phyloP scores from a whole-genome alignment of 805 yeast genomes.

The Ogataea kodamae region DNA sequence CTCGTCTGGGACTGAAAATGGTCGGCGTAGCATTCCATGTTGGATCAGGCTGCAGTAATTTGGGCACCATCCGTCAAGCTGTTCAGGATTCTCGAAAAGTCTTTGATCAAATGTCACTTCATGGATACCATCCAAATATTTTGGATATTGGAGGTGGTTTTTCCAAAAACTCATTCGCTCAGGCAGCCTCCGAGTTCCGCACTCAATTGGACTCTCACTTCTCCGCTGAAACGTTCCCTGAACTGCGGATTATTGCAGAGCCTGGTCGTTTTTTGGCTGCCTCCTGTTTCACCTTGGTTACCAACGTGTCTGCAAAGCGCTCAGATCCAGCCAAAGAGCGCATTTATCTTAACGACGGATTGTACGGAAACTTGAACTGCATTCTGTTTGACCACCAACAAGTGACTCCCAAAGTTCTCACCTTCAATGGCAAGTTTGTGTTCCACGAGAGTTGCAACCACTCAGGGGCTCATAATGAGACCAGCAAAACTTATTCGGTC shows the following conservation, averaged over 20 bases:
- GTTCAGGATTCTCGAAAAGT: slow-evolving; percentile 64
- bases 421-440: slow-evolving; percentile 43
- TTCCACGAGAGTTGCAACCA: slow-evolving; percentile 23
- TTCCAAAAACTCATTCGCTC: slow-evolving; percentile 53
- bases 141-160: slow-evolving; percentile 96
- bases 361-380: slow-evolving; percentile 93
- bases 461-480: slow-evolving; percentile 9
- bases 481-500: slow-evolving; percentile 48
- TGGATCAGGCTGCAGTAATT: slow-evolving; percentile 88
- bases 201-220: slow-evolving; percentile 55
- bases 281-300: slow-evolving; percentile 77
- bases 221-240: slow-evolving; percentile 39
- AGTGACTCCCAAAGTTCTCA: slow-evolving; percentile 66
- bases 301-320: slow-evolving; percentile 84
- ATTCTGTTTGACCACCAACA: slow-evolving; percentile 87
- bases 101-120: slow-evolving; percentile 53
- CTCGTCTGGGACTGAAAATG: slow-evolving; percentile 56
- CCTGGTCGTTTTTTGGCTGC: slow-evolving; percentile 92
- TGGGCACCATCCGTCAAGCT: slow-evolving; percentile 63
- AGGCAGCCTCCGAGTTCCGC: slow-evolving; percentile 56
- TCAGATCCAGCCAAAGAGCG: slow-evolving; percentile 46
- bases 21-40: slow-evolving; percentile 93
- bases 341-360: slow-evolving; percentile 91
- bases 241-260: slow-evolving; percentile 70
- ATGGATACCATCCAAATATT: slow-evolving; percentile 45